phyloP scores from a whole-genome alignment of 768 basidiomycete species.

The Naganishia kalamii region DNA sequence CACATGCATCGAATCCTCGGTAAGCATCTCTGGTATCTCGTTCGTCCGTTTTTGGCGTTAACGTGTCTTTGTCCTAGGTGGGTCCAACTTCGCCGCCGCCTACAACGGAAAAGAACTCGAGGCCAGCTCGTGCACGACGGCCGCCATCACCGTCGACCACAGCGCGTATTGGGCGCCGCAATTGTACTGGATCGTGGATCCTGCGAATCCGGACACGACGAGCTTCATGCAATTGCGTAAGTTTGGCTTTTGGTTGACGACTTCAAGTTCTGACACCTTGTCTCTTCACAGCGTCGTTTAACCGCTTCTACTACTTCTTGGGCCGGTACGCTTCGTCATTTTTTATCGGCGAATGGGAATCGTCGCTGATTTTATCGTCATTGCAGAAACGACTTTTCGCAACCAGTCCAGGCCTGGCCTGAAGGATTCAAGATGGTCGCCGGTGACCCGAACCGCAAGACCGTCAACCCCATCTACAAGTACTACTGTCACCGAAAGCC shows the following conservation, averaged over 20 bases:
- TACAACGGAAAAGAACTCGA: constrained; percentile 4
- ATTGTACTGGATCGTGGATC: constrained; percentile 21
- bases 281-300: not conserved
- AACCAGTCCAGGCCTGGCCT: constrained; percentile 26
- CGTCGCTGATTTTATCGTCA: not conserved
- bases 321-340: not conserved
- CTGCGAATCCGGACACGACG: not conserved
- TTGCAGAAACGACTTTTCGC: not conserved
- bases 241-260: no score
- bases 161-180: constrained; percentile 30
- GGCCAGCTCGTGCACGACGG: constrained; percentile 20
- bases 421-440: constrained; percentile 34
- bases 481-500: constrained; percentile 2
- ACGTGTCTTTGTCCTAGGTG: constrained; percentile 1
- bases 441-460: constrained; percentile 25
- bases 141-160: constrained; percentile 26
- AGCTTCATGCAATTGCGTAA: not conserved
- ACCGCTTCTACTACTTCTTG: constrained; percentile 10
- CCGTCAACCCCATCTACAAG: not conserved
- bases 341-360: not conserved
- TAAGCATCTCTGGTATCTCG: no score
- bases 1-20: constrained; percentile 44
- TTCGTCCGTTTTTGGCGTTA: not conserved
- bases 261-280: not conserved
- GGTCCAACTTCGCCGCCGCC: constrained; percentile 13